Conservation (phyloP, 2,329 filamentous ascomycete genomes). For the Scolecobasidium constrictum region DNA sequence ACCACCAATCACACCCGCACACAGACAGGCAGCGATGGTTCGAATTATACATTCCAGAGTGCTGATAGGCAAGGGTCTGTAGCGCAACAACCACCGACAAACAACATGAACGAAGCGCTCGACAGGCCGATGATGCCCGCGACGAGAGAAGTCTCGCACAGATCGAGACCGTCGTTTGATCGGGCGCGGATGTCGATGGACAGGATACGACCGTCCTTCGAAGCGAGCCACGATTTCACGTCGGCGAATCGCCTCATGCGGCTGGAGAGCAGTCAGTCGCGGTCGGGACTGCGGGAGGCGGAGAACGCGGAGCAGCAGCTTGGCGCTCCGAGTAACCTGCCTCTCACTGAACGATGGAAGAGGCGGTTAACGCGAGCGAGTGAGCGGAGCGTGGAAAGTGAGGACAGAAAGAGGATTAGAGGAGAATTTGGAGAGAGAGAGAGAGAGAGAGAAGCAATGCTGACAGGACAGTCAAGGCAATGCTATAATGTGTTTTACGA, state of each 20-base stretch:
- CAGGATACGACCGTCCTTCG: conserved; percentile 69
- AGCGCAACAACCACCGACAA: neutral
- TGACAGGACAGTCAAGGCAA: neutral
- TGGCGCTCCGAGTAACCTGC: neutral
- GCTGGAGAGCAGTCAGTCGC: conserved; percentile 45
- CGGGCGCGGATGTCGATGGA: conserved; percentile 82
- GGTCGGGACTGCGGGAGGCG: neutral
- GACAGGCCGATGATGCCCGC: neutral
- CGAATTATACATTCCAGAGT: conserved; percentile 51
- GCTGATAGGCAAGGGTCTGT: conserved; percentile 15
- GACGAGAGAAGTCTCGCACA: conserved; percentile 31
- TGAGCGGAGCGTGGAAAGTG: conserved; percentile 4
- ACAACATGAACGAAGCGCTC: neutral
- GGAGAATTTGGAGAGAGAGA: conserved; percentile 3
- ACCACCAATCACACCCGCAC: conserved; percentile 61
- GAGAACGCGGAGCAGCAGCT: neutral
- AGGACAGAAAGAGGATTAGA: neutral
- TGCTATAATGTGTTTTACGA: conserved; percentile 1
- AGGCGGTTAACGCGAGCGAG: conserved; percentile 7
- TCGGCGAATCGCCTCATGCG: conserved; percentile 75
- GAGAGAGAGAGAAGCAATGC: neutral
- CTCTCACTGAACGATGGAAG: conserved; percentile 1
- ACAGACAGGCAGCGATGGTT: conserved; percentile 88
- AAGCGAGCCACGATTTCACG: conserved; percentile 82
- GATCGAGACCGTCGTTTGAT: conserved; percentile 80